These are phyloP conservation scores for Eremothecium sinecaudum DNA, from an alignment of 1,139 yeast genomes.

Conservation along the genomic window DNA sequence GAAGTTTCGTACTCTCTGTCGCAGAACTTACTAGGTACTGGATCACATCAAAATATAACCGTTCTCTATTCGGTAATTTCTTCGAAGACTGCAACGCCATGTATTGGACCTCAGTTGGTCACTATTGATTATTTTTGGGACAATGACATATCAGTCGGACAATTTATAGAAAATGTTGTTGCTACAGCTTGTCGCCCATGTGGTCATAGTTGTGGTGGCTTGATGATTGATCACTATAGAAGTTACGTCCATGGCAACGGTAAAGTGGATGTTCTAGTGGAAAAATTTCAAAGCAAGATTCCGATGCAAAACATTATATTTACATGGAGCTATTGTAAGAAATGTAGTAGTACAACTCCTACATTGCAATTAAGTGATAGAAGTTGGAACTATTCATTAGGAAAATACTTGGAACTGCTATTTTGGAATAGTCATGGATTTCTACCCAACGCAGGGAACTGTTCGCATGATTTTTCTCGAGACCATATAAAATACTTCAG, in stretches of 20 bases:
- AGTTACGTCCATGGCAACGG: conserved; percentile 87
- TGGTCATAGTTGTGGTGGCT: conserved; percentile 71
- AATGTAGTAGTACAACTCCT: conserved; percentile 69
- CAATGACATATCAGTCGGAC: conserved; percentile 82
- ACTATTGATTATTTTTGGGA: conserved; percentile 85
- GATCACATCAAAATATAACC: conserved; percentile 69
- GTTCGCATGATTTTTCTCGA: conserved; percentile 70
- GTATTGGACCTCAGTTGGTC: conserved; percentile 79
- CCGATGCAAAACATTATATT: conserved; percentile 61
- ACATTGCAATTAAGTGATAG: conserved; percentile 79
- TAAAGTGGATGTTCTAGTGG: conserved; percentile 68
- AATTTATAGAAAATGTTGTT: conserved; percentile 73
- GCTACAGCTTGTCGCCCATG: conserved; percentile 60
- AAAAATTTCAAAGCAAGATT: conserved; percentile 44
- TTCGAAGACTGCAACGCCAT: conserved; percentile 78
- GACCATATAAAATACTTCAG: conserved; percentile 82
- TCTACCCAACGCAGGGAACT: conserved; percentile 43
- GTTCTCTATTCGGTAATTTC: conserved; percentile 77
- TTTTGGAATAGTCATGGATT: conserved; percentile 58
- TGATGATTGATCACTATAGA: conserved; percentile 65
- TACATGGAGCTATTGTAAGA: conserved; percentile 88
- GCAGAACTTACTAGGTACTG: conserved; percentile 50
- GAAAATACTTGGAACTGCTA: conserved; percentile 78
- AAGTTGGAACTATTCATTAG: conserved; percentile 85
- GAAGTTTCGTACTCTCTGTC: conserved; percentile 44